Evolutionary conservation across 306 rosid species (phyloP).

Genomic region (Biancaea sappan): DNA sequence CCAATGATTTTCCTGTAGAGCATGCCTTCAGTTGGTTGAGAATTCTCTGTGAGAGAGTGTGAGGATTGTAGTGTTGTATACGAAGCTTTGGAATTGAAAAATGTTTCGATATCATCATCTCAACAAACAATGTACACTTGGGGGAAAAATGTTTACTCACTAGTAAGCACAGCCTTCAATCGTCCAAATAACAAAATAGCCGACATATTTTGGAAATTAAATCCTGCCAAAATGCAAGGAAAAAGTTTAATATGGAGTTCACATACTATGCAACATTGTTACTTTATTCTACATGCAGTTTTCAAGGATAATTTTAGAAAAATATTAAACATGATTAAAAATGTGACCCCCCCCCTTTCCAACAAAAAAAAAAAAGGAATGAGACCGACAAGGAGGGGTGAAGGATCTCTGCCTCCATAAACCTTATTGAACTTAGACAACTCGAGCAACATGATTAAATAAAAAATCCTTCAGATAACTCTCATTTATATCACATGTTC

Average conservation of each 20-base stretch:
- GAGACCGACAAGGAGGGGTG: too few relatives aligned
- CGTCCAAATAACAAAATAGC: not conserved
- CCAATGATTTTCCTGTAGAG: conserved; percentile 38
- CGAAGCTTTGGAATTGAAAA: not conserved
- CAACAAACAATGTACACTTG: not conserved
- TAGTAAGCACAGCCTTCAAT: not conserved
- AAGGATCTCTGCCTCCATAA: too few relatives aligned
- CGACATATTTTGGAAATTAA: not conserved
- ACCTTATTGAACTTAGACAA: too few relatives aligned
- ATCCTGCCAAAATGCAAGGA: not conserved
- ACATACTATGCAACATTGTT: not conserved
- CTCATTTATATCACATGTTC: too few relatives aligned
- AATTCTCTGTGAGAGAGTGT: conserved; percentile 36
- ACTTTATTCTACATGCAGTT: not conserved
- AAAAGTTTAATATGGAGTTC: not conserved
- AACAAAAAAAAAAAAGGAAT: too few relatives aligned
- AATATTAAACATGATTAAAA: not conserved
- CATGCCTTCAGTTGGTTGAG: conserved; percentile 50
- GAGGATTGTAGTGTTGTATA: conserved; percentile 14
- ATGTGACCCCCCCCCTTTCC: too few relatives aligned
- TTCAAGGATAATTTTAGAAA: not conserved
- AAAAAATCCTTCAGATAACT: too few relatives aligned
- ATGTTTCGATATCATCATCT: conserved; percentile 15
- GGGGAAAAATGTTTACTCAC: not conserved
- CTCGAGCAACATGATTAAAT: too few relatives aligned